Conservation (phyloP, 208 protist genomes). For the Leishmania tropica region DNA sequence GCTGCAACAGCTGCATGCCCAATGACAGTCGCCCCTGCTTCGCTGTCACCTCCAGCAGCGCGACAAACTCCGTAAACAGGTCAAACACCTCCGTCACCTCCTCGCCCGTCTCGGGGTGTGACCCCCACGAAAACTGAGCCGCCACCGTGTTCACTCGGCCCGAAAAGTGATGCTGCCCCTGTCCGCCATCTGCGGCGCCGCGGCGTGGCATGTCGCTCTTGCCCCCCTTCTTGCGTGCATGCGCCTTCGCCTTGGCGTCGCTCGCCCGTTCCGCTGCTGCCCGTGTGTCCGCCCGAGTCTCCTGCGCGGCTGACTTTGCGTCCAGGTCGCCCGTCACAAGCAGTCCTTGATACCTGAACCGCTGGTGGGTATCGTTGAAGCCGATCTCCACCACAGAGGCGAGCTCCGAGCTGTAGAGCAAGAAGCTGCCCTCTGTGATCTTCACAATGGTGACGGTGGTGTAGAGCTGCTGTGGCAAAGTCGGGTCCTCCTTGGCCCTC, state of each 20-base stretch:
- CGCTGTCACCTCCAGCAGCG: slow-evolving; percentile 37
- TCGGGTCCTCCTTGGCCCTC: slow-evolving; percentile 24
- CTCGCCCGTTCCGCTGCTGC: slow-evolving; percentile 7
- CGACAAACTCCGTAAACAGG: slow-evolving; percentile 45
- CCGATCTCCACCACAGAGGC: slow-evolving; percentile 54
- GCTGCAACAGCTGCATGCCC: slow-evolving; percentile 64
- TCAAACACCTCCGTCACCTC: slow-evolving; percentile 50
- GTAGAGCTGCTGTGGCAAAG: slow-evolving; percentile 19
- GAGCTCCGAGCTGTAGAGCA: slow-evolving; percentile 54
- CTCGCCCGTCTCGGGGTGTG: slow-evolving; percentile 32
- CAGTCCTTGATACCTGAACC: slow-evolving; percentile 29
- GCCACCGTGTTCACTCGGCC: background rate
- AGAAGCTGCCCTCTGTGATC: slow-evolving; percentile 25
- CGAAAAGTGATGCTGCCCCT: background rate
- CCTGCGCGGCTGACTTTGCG: background rate
- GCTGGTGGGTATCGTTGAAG: slow-evolving; percentile 51
- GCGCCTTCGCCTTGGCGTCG: slow-evolving; percentile 29
- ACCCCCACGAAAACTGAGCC: slow-evolving; percentile 23
- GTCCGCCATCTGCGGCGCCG: background rate
- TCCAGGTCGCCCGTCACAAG: background rate
- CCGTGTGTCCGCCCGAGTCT: background rate
- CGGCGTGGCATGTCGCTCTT: slow-evolving; percentile 27
- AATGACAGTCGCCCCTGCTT: slow-evolving; percentile 48
- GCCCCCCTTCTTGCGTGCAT: slow-evolving; percentile 32
- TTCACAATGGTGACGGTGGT: slow-evolving; percentile 32